These are phyloP conservation scores for Penicillium vulpinum DNA, from an alignment of 2,329 filamentous ascomycete genomes.

Conservation along the genomic window DNA sequence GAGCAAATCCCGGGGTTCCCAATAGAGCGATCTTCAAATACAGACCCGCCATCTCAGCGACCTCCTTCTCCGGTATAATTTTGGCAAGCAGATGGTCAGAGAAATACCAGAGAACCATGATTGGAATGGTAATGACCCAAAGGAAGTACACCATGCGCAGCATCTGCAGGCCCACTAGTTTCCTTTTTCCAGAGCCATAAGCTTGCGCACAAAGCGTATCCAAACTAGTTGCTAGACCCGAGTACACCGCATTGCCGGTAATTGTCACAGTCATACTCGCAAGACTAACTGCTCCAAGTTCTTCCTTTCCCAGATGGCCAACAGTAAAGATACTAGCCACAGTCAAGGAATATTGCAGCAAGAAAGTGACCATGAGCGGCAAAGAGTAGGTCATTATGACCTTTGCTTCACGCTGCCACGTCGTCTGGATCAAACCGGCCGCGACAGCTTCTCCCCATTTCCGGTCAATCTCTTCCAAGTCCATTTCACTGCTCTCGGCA, in stretches of 20 bases:
- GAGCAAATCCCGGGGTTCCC: slow-evolving; percentile 73
- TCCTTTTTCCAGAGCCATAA: slow-evolving; percentile 86
- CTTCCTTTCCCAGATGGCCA: slow-evolving; percentile 70
- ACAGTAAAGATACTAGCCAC: slow-evolving; percentile 78
- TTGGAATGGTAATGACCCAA: slow-evolving; percentile 69
- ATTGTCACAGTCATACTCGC: slow-evolving; percentile 80
- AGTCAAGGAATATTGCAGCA: slow-evolving; percentile 82
- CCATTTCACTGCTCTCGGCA: slow-evolving; percentile 51
- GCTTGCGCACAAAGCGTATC: slow-evolving; percentile 94
- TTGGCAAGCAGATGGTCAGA: slow-evolving; percentile 64
- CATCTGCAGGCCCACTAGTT: slow-evolving; percentile 80
- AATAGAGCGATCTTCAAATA: slow-evolving; percentile 71
- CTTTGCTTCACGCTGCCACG: slow-evolving; percentile 86
- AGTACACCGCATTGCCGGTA: slow-evolving; percentile 73
- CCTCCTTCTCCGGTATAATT: slow-evolving; percentile 71
- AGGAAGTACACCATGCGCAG: slow-evolving; percentile 81
- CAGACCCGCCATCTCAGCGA: slow-evolving; percentile 68
- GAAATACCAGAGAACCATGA: slow-evolving; percentile 69
- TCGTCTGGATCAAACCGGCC: slow-evolving; percentile 78
- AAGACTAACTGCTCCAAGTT: slow-evolving; percentile 66
- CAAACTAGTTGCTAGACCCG: slow-evolving; percentile 83
- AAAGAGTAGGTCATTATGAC: slow-evolving; percentile 71
- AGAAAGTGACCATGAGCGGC: slow-evolving; percentile 71
- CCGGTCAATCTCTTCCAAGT: slow-evolving; percentile 62
- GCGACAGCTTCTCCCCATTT: slow-evolving; percentile 86